These are phyloP conservation scores for Thoreauomyces humboldtii DNA, from an alignment of 192 early-diverging fungal genomes.

Conservation along the genomic window DNA sequence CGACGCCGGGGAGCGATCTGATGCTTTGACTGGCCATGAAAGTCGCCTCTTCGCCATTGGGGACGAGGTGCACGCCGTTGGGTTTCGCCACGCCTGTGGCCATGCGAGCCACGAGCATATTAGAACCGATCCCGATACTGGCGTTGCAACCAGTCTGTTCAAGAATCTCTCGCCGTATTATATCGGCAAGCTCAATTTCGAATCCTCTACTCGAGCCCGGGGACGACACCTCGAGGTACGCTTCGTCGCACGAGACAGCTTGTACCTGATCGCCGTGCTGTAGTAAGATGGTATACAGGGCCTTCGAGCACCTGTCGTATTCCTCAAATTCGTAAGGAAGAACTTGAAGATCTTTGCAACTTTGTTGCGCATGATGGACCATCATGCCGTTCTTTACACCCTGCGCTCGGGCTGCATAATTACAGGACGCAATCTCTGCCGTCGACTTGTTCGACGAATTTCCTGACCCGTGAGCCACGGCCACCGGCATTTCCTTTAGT, in stretches of 20 bases:
- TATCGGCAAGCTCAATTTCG: conserved; percentile 29
- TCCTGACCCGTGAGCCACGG: conserved; percentile 60
- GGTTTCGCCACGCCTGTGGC: conserved; percentile 77
- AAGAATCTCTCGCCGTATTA: conserved; percentile 30
- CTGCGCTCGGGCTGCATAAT: conserved; percentile 76
- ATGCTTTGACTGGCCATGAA: conserved; percentile 35
- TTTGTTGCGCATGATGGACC: conserved; percentile 63
- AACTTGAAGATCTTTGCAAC: conserved; percentile 50
- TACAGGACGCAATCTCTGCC: conserved; percentile 78
- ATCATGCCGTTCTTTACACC: conserved; percentile 80
- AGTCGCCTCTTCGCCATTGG: not conserved
- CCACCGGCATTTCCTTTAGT: conserved; percentile 66
- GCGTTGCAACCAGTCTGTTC: conserved; percentile 18
- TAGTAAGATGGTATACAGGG: conserved; percentile 67
- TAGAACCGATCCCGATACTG: conserved; percentile 75
- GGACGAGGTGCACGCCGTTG: conserved; percentile 40
- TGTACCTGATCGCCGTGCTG: conserved; percentile 66
- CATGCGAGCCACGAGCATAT: conserved; percentile 70
- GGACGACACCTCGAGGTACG: conserved; percentile 66
- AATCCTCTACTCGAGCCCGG: not conserved
- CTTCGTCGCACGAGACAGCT: conserved; percentile 86
- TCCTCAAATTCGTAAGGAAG: conserved; percentile 71
- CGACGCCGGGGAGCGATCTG: conserved; percentile 58
- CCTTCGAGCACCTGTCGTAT: conserved; percentile 58
- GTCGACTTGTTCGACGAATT: conserved; percentile 15